Evolutionary conservation across 352 stramenopile genomes (phyloP), one percentile per base, ranked within the genome.

Genomic region (Phytophthora tentaculata): DNA sequence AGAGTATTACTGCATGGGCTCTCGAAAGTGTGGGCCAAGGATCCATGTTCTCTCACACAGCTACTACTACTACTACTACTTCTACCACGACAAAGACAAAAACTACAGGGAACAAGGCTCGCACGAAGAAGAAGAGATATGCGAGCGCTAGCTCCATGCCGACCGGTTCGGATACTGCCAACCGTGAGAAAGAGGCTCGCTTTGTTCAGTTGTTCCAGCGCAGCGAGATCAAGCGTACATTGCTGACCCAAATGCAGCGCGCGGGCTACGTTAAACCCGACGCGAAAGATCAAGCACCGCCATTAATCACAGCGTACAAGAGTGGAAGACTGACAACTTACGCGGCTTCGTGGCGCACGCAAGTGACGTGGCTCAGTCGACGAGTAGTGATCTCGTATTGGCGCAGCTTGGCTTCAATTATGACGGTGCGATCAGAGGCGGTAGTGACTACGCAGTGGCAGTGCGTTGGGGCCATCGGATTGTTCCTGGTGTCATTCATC

Each of bases 301-400:
- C 56, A 49, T 35, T 69, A 12, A 64, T 77, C 22, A 23, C 41
- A 16, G 47, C 65, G 17, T 70, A 56, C 56, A 67, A 44, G 22
- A 57, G 24, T 14, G 67, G 54, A 24, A 51, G 59, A 10, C 16
- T 69, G 43, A 22, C 45, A 32, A 7, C 37, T 20, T 67, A 69
- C 13, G 58, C 61, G n/a, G 28, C 62, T 61, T 73, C 66, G 7
- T 58, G 52, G 32, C 32, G 17, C 16, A 69, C 53, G 43, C 65
- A 77, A 35, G 39, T 69, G 26, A 51, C n/a, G 29, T 75, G 58
- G 58, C 54, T 75, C 13, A 47, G 60, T 32, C 48, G 49, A 35
- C 71, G 71, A 22, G 68, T 65, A 10, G 28, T 67, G 48, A 5
- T 73, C n/a, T 75, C 71, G 17, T 69, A 75, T 45, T 78, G 61